phyloP scores from a whole-genome alignment of 2,329 filamentous ascomycete genomes.

The Phaeophleospora eucalypticola region DNA sequence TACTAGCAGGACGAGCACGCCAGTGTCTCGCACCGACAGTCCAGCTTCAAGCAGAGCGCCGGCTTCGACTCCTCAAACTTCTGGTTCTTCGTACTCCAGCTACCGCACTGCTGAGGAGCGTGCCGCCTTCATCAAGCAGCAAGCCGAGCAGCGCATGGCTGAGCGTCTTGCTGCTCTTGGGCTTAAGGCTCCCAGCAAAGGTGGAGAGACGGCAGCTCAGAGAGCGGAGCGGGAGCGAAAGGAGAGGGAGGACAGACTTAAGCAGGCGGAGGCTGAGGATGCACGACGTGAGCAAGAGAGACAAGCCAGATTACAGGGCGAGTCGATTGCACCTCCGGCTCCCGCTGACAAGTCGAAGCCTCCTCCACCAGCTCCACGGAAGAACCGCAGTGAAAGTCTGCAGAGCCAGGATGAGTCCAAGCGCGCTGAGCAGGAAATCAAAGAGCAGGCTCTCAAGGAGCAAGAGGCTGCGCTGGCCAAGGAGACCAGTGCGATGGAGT shows the following conservation, averaged over 20 bases:
- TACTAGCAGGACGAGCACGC: constrained; percentile 27
- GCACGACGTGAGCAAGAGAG: constrained; percentile 81
- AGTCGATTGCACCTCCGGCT: constrained; percentile 61
- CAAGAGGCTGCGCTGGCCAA: constrained; percentile 73
- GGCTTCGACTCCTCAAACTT: constrained; percentile 43
- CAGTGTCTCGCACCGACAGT: constrained; percentile 28
- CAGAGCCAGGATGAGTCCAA: constrained; percentile 60
- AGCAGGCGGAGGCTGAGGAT: constrained; percentile 91
- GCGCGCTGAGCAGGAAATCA: constrained; percentile 54
- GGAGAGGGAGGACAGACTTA: constrained; percentile 81
- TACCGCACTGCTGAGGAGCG: constrained; percentile 91
- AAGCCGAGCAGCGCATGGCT: constrained; percentile 94
- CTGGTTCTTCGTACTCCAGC: constrained; percentile 67
- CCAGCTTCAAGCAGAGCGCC: constrained; percentile 26
- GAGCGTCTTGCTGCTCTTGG: constrained; percentile 91
- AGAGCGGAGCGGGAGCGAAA: constrained; percentile 81
- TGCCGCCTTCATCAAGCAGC: constrained; percentile 93
- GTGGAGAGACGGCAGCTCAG: constrained; percentile 76
- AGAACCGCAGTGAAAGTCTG: constrained; percentile 55
- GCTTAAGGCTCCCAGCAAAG: constrained; percentile 75
- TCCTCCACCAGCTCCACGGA: constrained; percentile 70
- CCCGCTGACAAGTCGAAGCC: constrained; percentile 40
- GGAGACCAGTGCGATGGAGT: constrained; percentile 76
- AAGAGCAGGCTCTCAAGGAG: constrained; percentile 55
- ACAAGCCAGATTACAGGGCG: constrained; percentile 75